Conservation (phyloP, 176 grass and related monocot genomes). For the Elymus sibiricus region DNA sequence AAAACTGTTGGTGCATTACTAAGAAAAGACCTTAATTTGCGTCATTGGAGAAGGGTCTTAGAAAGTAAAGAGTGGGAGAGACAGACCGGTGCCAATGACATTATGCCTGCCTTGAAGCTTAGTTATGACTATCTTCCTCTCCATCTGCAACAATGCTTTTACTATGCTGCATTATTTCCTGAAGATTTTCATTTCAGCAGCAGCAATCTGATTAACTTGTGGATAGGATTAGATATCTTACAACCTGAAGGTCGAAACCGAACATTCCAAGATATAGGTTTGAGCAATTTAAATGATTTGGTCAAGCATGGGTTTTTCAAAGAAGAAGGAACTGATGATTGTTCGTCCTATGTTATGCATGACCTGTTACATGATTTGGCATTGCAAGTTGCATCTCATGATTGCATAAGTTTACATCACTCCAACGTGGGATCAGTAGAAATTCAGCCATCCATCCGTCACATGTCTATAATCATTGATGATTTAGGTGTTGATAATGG, state of each 20-base stretch:
- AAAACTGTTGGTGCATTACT: constrained; percentile 16
- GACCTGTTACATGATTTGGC: no score
- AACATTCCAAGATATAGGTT: no score
- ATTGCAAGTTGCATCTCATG: no score
- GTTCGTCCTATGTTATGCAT: no score
- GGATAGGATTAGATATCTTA: neutral
- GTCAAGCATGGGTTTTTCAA: no score
- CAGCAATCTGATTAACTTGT: neutral
- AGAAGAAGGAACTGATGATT: no score
- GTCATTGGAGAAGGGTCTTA: neutral
- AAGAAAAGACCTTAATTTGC: neutral
- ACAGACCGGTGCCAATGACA: neutral
- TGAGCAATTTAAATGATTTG: no score
- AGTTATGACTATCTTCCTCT: neutral
- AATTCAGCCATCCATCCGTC: rapidly evolving
- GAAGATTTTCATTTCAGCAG: neutral
- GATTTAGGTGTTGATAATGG: neutral
- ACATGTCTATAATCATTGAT: no score
- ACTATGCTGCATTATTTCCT: neutral
- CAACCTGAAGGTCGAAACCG: neutral
- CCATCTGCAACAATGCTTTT: neutral
- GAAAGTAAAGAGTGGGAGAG: constrained; percentile 3
- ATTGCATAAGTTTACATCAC: no score
- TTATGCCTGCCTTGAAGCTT: neutral
- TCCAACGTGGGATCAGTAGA: no score